phyloP scores from a whole-genome alignment of 2,329 filamentous ascomycete species.

The Sporothrix schenckii region DNA sequence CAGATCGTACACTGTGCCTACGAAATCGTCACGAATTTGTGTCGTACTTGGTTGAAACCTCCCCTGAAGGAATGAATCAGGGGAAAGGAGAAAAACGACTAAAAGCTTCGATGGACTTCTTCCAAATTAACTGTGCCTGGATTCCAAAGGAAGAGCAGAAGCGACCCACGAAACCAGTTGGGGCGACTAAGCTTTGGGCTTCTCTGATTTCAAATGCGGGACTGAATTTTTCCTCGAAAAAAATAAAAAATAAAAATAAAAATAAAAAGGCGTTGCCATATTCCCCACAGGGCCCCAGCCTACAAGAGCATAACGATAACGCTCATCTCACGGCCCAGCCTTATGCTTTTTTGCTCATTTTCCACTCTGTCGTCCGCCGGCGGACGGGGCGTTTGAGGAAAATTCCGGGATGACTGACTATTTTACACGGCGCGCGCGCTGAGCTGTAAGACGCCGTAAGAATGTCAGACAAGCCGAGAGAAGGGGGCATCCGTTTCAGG shows the following conservation, averaged over 20 bases:
- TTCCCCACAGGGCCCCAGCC: not conserved
- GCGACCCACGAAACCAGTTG: not conserved
- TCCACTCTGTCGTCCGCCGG: not conserved
- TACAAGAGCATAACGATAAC: not conserved
- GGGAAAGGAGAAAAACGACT: not conserved
- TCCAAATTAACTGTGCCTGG: constrained; percentile 2
- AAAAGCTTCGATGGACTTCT: constrained; percentile 12
- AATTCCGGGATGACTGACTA: not conserved
- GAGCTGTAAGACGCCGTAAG: not conserved
- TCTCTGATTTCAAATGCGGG: constrained; percentile 26
- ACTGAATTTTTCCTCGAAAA: constrained; percentile 11
- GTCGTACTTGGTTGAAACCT: too few relatives aligned
- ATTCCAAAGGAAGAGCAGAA: not conserved
- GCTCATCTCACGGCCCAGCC: not conserved
- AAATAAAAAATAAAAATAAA: not conserved
- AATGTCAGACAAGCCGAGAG: too few relatives aligned
- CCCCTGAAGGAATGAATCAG: too few relatives aligned
- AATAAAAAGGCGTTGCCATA: too few relatives aligned
- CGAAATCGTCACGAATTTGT: too few relatives aligned
- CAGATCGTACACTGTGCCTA: too few relatives aligned
- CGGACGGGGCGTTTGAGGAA: constrained; percentile 19
- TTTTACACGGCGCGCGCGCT: not conserved
- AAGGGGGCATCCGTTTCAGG: too few relatives aligned
- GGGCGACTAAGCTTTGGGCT: not conserved
- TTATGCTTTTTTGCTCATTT: not conserved